These are phyloP conservation scores for Penicillium angulare DNA, from an alignment of 495 filamentous ascomycete species.

Conservation along the genomic window DNA sequence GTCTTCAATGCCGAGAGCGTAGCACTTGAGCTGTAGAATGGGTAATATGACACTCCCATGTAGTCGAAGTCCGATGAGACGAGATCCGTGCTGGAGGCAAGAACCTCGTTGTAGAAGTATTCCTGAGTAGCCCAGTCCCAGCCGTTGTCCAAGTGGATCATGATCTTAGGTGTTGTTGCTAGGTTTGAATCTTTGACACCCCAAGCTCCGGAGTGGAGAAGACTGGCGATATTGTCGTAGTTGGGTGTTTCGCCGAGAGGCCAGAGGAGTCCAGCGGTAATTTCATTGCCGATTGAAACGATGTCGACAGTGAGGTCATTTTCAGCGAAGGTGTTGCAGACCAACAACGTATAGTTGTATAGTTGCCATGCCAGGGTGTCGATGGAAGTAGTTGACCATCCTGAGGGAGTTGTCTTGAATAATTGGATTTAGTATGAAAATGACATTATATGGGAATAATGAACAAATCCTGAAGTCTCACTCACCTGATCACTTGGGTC, in stretches of 20 bases:
- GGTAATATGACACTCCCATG: slow-evolving; percentile 71
- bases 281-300: slow-evolving; percentile 71
- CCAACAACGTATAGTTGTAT: slow-evolving; percentile 63
- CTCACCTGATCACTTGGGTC: slow-evolving; percentile 45
- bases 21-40: slow-evolving; percentile 58
- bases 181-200: slow-evolving; percentile 62
- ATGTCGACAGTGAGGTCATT: slow-evolving; percentile 56
- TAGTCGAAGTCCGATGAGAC: slow-evolving; percentile 59
- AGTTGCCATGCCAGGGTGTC: slow-evolving; percentile 57
- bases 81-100: slow-evolving; percentile 49
- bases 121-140: slow-evolving; percentile 66
- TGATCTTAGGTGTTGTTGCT: slow-evolving; percentile 54
- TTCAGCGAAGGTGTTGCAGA: slow-evolving; percentile 57
- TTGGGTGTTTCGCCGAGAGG: slow-evolving; percentile 54
- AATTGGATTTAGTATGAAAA: neutral
- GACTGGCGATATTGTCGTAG: slow-evolving; percentile 56
- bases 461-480: neutral
- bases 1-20: slow-evolving; percentile 54
- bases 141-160: slow-evolving; percentile 70
- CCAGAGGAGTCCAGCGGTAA: slow-evolving; percentile 61
- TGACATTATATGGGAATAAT: no score
- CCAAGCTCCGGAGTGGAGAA: slow-evolving; percentile 61
- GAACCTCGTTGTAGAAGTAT: slow-evolving; percentile 58
- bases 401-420: slow-evolving; percentile 50
- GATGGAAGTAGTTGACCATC: slow-evolving; percentile 58